Percentiles rank a stretch among this genome's conserved stretches.
These are phyloP conservation scores for Yamadazyma songkhlaensis DNA, from an alignment of 1,139 yeast genomes.

Conservation along the genomic window DNA sequence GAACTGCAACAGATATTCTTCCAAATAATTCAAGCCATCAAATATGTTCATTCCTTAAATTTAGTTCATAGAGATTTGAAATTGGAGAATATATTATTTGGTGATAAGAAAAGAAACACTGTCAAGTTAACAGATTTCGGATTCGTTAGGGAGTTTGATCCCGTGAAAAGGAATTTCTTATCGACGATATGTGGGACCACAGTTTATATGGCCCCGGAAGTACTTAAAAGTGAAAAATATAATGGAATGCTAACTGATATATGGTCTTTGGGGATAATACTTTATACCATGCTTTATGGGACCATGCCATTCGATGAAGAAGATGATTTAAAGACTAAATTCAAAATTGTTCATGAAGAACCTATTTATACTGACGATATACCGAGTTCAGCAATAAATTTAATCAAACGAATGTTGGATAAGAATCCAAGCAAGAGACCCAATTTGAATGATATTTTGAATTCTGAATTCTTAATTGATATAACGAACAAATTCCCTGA, in stretches of 20 bases:
- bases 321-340: slow-evolving; percentile 60
- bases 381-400: slow-evolving; percentile 45
- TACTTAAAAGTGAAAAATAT: slow-evolving; percentile 64
- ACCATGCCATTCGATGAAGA: slow-evolving; percentile 92
- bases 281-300: slow-evolving; percentile 86
- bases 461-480: slow-evolving; percentile 58
- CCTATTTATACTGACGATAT: slow-evolving; percentile 53
- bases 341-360: slow-evolving; percentile 60
- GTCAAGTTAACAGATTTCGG: slow-evolving; percentile 91
- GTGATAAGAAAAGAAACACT: slow-evolving; percentile 52
- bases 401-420: slow-evolving; percentile 54
- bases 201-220: slow-evolving; percentile 96
- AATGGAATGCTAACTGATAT: slow-evolving; percentile 82
- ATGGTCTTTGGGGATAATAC: slow-evolving; percentile 92
- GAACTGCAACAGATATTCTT: slow-evolving; percentile 64
- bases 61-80: slow-evolving; percentile 90
- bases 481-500: slow-evolving; percentile 23
- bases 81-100: slow-evolving; percentile 78
- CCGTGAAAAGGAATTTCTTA: slow-evolving; percentile 51
- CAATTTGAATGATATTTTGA: slow-evolving; percentile 53
- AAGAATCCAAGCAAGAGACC: slow-evolving; percentile 73
- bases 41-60: slow-evolving; percentile 77
- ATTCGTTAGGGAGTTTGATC: slow-evolving; percentile 74
- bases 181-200: slow-evolving; percentile 93
- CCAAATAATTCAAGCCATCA: slow-evolving; percentile 80